Evolutionary conservation across 2,329 filamentous ascomycete species (phyloP).

Genomic region (Pyricularia grisea): DNA sequence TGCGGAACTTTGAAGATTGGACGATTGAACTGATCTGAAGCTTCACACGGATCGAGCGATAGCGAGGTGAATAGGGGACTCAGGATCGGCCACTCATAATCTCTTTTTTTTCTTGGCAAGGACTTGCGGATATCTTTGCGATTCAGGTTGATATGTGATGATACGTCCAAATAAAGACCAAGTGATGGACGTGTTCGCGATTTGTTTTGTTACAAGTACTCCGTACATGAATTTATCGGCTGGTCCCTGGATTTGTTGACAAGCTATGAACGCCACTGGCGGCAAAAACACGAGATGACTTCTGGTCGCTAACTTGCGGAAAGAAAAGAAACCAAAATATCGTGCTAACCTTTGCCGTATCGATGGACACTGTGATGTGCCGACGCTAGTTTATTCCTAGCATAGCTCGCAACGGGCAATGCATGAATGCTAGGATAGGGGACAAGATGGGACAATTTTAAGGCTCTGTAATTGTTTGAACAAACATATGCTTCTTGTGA

Average conservation of each 20-base stretch:
- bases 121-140: not conserved
- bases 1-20: not conserved
- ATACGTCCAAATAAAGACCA: not conserved
- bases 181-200: not conserved
- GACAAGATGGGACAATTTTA: too few relatives aligned
- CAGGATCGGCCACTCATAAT: not conserved
- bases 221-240: too few relatives aligned
- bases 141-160: not conserved
- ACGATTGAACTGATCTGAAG: not conserved
- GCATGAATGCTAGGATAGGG: not conserved
- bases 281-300: too few relatives aligned
- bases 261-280: not conserved
- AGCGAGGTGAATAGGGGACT: not conserved
- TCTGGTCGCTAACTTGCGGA: not conserved
- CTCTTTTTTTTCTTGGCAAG: not conserved
- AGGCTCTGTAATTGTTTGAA: not conserved
- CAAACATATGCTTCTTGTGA: not conserved
- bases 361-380: not conserved
- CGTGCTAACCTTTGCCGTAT: not conserved
- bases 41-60: not conserved
- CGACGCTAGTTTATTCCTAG: not conserved
- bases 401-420: not conserved
- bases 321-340: not conserved
- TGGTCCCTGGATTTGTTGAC: not conserved
- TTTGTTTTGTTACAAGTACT: not conserved